Percentiles rank a stretch among this genome's conserved stretches.
Evolutionary conservation across 768 basidiomycete species (phyloP).

Genomic region (Naganishia onofrii): DNA sequence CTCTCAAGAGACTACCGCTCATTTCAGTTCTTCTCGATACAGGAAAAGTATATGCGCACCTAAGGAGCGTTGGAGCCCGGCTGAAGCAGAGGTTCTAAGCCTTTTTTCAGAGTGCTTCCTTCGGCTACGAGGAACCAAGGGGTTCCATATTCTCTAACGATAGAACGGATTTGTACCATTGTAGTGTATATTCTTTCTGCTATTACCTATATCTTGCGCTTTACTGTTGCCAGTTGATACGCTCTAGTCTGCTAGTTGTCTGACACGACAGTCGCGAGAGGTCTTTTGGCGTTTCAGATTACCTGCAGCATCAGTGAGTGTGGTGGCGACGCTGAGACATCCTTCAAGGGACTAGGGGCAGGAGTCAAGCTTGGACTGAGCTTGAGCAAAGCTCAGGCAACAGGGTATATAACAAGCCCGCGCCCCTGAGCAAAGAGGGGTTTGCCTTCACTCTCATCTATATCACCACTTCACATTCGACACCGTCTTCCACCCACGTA

Average conservation of each 20-base stretch:
- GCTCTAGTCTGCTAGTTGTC: too few species aligned
- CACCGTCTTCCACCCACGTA: neutral
- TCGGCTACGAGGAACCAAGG: neutral
- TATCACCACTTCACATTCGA: neutral
- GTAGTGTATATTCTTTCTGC: conserved; percentile 9
- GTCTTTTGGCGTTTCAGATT: neutral
- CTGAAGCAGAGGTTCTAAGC: conserved; percentile 82
- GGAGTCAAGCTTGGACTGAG: too few species aligned
- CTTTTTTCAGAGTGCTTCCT: neutral
- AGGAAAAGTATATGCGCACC: conserved; percentile 65
- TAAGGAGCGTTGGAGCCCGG: conserved; percentile 84
- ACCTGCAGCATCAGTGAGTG: neutral
- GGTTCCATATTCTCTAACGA: neutral
- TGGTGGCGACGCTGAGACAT: neutral
- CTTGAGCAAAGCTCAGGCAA: neutral
- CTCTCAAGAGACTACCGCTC: neutral
- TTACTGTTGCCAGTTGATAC: neutral
- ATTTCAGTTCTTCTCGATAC: conserved; percentile 26
- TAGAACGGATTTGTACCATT: conserved; percentile 2
- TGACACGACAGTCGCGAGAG: too few species aligned
- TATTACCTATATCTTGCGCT: neutral
- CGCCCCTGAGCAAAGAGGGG: too few species aligned
- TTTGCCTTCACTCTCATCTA: neutral
- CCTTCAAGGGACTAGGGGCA: neutral
- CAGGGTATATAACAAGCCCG: neutral